Percentiles rank a stretch among this genome's conserved stretches.
Evolutionary conservation across 345 rosid species (phyloP).

Genomic region (Populus pruinosa): DNA sequence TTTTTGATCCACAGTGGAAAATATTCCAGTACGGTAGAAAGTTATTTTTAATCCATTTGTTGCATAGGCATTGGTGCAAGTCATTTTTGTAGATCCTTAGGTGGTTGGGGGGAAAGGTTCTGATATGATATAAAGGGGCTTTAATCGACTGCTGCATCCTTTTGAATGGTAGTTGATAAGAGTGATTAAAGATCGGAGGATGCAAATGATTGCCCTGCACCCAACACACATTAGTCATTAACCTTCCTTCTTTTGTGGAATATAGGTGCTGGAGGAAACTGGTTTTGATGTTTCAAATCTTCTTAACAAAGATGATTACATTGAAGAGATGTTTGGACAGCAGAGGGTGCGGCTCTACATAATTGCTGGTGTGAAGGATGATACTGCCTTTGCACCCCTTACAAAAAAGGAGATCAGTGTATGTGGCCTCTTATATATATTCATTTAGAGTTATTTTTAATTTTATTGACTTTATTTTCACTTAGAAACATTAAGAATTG

Average conservation of each 20-base stretch:
- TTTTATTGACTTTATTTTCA: neutral
- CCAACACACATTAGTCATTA: neutral
- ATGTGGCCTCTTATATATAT: constrained; percentile 28
- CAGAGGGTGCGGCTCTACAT: constrained; percentile 95
- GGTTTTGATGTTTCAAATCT: constrained; percentile 86
- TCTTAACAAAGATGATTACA: constrained; percentile 74
- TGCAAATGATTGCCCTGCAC: neutral
- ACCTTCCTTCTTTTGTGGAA: constrained; percentile 12
- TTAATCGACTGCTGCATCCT: neutral
- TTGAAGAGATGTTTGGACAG: constrained; percentile 84
- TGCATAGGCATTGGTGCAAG: neutral
- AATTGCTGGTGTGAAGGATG: constrained; percentile 83
- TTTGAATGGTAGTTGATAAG: neutral
- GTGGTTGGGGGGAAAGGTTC: neutral
- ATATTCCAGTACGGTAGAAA: neutral
- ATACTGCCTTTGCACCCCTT: constrained; percentile 89
- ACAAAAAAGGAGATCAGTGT: constrained; percentile 99
- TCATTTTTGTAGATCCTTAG: neutral
- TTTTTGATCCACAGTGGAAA: neutral
- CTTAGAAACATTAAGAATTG: neutral
- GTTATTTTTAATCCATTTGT: neutral
- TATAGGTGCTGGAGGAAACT: constrained; percentile 90
- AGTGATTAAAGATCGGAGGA: neutral
- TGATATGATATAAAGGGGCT: neutral
- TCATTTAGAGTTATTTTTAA: neutral